Percentiles rank a stretch among this genome's conserved stretches.
Conservation (phyloP, 2,329 filamentous ascomycete species). For the Ophiosphaerella herpotricha region DNA sequence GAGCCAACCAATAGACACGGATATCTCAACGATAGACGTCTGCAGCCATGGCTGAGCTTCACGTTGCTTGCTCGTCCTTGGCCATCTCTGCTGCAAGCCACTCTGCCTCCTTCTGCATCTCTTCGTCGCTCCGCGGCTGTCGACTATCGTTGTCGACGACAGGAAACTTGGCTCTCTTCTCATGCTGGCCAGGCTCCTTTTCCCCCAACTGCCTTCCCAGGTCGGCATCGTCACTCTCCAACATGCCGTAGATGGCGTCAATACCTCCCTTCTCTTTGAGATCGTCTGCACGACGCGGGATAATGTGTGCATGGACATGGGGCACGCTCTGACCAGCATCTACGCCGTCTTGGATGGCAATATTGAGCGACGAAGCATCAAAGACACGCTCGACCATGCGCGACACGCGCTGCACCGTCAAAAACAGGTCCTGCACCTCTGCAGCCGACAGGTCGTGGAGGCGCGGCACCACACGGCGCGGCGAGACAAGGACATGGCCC, state of each 20-base stretch:
- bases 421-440: slow-evolving; percentile 84
- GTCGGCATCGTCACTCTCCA: slow-evolving; percentile 86
- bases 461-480: slow-evolving; percentile 68
- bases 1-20: not conserved
- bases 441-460: slow-evolving; percentile 72
- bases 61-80: slow-evolving; percentile 39
- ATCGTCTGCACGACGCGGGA: slow-evolving; percentile 69
- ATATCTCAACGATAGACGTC: not conserved
- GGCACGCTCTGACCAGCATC: slow-evolving; percentile 92
- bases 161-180: slow-evolving; percentile 63
- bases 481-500: slow-evolving; percentile 90
- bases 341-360: slow-evolving; percentile 90
- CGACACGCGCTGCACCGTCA: slow-evolving; percentile 82
- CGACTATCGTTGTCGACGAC: slow-evolving; percentile 69
- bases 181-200: slow-evolving; percentile 33
- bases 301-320: slow-evolving; percentile 92
- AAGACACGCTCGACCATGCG: slow-evolving; percentile 70
- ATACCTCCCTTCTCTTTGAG: slow-evolving; percentile 61
- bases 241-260: slow-evolving; percentile 79
- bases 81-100: slow-evolving; percentile 64
- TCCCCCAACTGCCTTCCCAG: slow-evolving; percentile 73
- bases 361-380: slow-evolving; percentile 78
- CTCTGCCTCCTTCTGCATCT: slow-evolving; percentile 80
- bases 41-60: not conserved
- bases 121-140: slow-evolving; percentile 67